A percentile compares a stretch with the other conserved stretches of the same genome.
Conservation (phyloP, 83 land plant species). For the Thuja plicata region DNA sequence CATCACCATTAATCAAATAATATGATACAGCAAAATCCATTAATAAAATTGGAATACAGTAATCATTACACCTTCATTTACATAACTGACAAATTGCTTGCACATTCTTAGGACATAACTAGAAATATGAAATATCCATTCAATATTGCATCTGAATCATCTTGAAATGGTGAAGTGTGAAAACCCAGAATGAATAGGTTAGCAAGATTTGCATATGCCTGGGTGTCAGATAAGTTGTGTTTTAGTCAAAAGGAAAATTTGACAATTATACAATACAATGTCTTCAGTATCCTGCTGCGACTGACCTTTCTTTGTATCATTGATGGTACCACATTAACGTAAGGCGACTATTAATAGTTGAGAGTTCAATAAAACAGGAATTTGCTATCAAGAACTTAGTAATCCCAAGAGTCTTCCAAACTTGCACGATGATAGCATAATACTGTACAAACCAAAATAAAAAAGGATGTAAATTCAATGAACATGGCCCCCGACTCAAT, state of each 20-base stretch:
- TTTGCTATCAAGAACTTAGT: background rate
- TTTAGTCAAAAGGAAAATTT: background rate
- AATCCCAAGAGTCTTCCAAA: conserved; percentile 62
- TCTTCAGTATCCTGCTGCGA: background rate
- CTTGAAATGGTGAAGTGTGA: background rate
- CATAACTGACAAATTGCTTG: background rate
- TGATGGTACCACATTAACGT: background rate
- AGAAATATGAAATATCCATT: background rate
- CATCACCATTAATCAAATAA: background rate
- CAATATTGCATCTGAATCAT: background rate
- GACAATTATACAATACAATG: background rate
- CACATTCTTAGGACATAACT: background rate
- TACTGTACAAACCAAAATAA: conserved; percentile 73
- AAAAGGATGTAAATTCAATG: conserved; percentile 68
- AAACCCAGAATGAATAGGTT: background rate
- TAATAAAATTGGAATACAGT: background rate
- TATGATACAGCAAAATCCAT: background rate
- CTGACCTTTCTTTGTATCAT: background rate
- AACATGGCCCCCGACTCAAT: conserved; percentile 80
- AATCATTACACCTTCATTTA: background rate
- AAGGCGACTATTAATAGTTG: background rate
- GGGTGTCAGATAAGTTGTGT: background rate
- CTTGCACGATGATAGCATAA: conserved; percentile 71
- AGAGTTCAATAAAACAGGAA: background rate
- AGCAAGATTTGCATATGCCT: background rate